Percentiles rank a stretch among this genome's conserved stretches.
phyloP scores from a whole-genome alignment of 306 rosid species.

The Morella rubra region DNA sequence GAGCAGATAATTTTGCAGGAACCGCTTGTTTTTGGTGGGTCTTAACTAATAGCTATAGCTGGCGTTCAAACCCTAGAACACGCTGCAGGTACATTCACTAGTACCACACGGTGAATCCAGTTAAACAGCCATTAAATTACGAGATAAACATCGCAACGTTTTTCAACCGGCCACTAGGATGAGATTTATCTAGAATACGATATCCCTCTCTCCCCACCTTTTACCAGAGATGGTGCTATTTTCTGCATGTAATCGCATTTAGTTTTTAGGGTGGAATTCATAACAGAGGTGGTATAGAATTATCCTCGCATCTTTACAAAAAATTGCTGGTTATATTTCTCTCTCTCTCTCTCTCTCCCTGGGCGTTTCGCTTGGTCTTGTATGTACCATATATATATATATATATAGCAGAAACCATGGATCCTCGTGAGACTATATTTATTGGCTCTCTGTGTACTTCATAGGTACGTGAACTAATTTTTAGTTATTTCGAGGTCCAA shows the following conservation, averaged over 20 bases:
- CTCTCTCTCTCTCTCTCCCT: too few relatives aligned
- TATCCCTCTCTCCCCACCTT: too few relatives aligned
- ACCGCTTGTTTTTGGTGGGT: not conserved
- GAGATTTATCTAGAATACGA: not conserved
- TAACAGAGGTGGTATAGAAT: not conserved
- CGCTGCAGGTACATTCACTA: not conserved
- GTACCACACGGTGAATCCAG: not conserved
- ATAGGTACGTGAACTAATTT: too few relatives aligned
- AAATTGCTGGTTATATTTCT: too few relatives aligned
- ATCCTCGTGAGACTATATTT: too few relatives aligned
- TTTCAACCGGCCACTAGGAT: not conserved
- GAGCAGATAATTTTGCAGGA: not conserved
- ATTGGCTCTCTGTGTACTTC: too few relatives aligned
- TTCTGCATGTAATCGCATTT: not conserved
- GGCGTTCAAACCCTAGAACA: not conserved
- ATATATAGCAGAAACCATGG: too few relatives aligned
- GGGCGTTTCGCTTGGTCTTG: too few relatives aligned
- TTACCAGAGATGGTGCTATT: too few relatives aligned
- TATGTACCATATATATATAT: too few relatives aligned
- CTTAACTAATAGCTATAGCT: not conserved
- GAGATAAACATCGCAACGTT: not conserved
- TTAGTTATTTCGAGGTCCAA: too few relatives aligned
- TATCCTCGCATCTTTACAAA: not conserved
- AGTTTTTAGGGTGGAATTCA: not conserved
- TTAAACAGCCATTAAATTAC: not conserved